Base-by-base conservation (phyloP, 371 early-diverging fungal species). In the Fennellomyces sp. region DNA sequence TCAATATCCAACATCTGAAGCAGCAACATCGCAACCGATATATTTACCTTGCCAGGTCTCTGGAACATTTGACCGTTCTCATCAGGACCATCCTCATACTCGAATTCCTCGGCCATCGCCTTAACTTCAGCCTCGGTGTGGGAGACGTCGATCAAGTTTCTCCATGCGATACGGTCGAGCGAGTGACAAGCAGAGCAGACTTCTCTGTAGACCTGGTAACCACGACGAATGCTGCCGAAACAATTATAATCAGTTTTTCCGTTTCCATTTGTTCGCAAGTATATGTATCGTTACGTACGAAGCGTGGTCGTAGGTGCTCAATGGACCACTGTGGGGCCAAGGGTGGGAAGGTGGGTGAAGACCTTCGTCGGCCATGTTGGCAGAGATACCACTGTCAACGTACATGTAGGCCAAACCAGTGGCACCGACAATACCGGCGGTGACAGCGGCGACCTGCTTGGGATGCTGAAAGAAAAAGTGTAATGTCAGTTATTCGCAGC, bases 161-260 rank as follows among this genome's bases (percentile, higher is more conserved):
- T 93, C 90, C 89, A 97, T 68, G 93, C 86, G 62, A 97, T 86
- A 61, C 91, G 91, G 54, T 97, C 91, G 64, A 97, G 86, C 29
- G 97, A 96, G 82, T 98, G 98, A 84, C 98, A 98, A 42, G 95
- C 92, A 52, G 98, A 84, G 80, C 98, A 98, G 55, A 98, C 93
- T 73, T 97, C 98, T 82, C 92, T 92, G 87, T 97, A 98, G 28
- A 98, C 98, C 75, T 96, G 98, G 84, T 93, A 98, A 63, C 98
- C 98, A 81, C 97, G 97, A 69, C 97, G 95, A 53, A 97, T 90
- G 70, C 94, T 94, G 57, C 30, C 7, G 19, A 15, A n/a, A 45
- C 8, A 45, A 45, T 23, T 10, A 45, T 45, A 5, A 45, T 45
- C 45, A 45, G 45, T 45, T 23, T 45, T 21, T 21, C 23, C n/a